phyloP scores from a whole-genome alignment of 768 basidiomycete species.

The Chalciporus pseudorubinellus region DNA sequence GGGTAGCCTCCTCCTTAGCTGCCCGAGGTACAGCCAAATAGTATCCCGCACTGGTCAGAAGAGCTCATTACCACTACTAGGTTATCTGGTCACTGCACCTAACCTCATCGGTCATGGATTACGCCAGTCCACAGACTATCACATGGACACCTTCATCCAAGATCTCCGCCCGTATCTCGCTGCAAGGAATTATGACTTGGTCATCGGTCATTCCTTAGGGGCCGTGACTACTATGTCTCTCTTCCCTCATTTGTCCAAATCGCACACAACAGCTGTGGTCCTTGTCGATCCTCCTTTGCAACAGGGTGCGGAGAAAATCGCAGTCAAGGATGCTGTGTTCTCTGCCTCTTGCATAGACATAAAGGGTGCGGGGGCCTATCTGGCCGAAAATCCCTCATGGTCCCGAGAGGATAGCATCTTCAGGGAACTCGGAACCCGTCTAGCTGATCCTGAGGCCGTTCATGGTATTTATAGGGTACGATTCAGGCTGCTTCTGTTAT shows the following conservation, averaged over 20 bases:
- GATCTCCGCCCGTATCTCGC: slow-evolving; percentile 15
- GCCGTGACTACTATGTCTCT: slow-evolving; percentile 12
- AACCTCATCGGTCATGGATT: slow-evolving; percentile 16
- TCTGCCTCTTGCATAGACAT: background rate
- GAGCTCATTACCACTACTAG: slow-evolving; percentile 2
- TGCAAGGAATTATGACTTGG: slow-evolving; percentile 13
- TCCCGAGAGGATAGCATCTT: slow-evolving; percentile 8
- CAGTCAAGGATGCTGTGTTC: background rate
- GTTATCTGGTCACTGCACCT: slow-evolving; percentile 20
- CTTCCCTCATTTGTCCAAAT: slow-evolving; percentile 11
- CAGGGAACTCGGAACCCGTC: slow-evolving; percentile 6
- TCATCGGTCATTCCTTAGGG: slow-evolving; percentile 21
- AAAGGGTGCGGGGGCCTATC: background rate
- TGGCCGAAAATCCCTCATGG: slow-evolving; percentile 11
- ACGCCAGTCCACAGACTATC: slow-evolving; percentile 8
- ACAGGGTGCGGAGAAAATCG: background rate
- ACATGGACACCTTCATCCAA: slow-evolving; percentile 6
- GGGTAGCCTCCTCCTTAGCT: slow-evolving; percentile 11
- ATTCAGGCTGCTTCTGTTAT: background rate
- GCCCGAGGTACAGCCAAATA: slow-evolving; percentile 11
- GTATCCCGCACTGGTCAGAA: background rate
- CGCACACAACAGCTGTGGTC: slow-evolving; percentile 2
- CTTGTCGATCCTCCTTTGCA: slow-evolving; percentile 13
- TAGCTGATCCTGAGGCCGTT: slow-evolving; percentile 3
- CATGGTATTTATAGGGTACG: slow-evolving; percentile 6